These are phyloP conservation scores for Chaetomium olivaceum DNA, from an alignment of 2,329 filamentous ascomycete genomes.

Conservation along the genomic window DNA sequence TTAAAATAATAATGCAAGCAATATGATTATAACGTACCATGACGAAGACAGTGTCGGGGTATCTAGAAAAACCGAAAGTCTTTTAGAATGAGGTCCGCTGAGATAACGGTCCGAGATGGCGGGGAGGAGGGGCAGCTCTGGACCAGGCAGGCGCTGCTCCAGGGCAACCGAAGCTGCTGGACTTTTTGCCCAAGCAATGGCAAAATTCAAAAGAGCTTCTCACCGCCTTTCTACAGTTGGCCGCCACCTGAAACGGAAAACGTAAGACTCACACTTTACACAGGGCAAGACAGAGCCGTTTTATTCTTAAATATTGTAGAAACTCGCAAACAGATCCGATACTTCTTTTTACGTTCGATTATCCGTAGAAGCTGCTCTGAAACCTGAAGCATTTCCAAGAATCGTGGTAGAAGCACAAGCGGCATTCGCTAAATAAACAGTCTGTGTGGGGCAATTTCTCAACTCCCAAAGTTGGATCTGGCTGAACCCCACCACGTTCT, in stretches of 20 bases:
- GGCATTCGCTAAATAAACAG: neutral
- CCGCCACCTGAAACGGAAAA: slow-evolving; percentile 4
- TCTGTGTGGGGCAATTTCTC: slow-evolving; percentile 29
- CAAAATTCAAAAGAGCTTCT: slow-evolving; percentile 32
- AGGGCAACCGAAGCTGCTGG: slow-evolving; percentile 25
- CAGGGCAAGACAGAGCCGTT: slow-evolving; percentile 3
- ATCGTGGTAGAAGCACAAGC: neutral
- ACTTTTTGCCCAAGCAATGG: slow-evolving; percentile 33
- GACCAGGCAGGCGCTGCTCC: slow-evolving; percentile 24
- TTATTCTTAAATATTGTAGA: neutral
- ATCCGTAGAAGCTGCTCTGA: neutral
- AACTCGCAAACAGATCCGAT: neutral
- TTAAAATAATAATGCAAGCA: neutral
- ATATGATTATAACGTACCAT: slow-evolving; percentile 26
- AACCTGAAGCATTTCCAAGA: neutral
- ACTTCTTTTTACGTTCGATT: neutral
- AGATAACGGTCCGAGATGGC: slow-evolving; percentile 21
- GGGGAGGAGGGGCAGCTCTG: slow-evolving; percentile 32
- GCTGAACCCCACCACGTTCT: slow-evolving; percentile 34
- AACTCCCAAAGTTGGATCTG: slow-evolving; percentile 11
- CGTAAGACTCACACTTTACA: neutral
- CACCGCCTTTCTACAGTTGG: slow-evolving; percentile 32
- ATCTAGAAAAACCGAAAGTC: slow-evolving; percentile 13
- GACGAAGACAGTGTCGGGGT: slow-evolving; percentile 15
- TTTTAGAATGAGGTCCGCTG: slow-evolving; percentile 14